Evolutionary conservation across 2,329 filamentous ascomycete species (phyloP).

Genomic region (Fonsecaea erecta): DNA sequence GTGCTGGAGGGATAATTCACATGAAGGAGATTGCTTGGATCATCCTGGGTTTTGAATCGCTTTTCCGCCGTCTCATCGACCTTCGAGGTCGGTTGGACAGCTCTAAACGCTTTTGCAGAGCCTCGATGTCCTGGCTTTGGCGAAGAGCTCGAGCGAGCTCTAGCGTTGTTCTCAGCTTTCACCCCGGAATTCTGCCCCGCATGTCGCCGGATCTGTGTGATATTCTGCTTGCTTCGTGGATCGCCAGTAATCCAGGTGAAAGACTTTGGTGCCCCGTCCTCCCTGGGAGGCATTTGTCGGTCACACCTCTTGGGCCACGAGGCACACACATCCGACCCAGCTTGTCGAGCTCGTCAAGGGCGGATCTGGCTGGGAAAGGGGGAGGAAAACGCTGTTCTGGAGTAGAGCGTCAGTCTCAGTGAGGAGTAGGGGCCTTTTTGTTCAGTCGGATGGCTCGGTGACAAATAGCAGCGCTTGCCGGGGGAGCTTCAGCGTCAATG

Average conservation of each 20-base stretch:
- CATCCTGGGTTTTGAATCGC: not conserved
- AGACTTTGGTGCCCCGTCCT: slow-evolving; percentile 22
- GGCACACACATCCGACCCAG: slow-evolving; percentile 19
- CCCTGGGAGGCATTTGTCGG: slow-evolving; percentile 31
- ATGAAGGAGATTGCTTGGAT: not conserved
- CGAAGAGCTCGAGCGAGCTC: slow-evolving; percentile 9
- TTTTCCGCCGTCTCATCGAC: not conserved
- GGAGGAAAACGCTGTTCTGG: slow-evolving; percentile 1
- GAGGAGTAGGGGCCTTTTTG: slow-evolving; percentile 3
- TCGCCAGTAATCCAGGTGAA: slow-evolving; percentile 30
- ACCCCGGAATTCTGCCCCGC: slow-evolving; percentile 24
- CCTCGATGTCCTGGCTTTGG: slow-evolving; percentile 3
- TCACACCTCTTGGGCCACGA: slow-evolving; percentile 13
- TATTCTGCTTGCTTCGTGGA: slow-evolving; percentile 29
- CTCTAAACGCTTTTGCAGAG: slow-evolving; percentile 6
- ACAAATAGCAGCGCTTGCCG: slow-evolving; percentile 5
- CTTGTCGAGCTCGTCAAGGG: not conserved
- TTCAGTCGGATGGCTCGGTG: slow-evolving; percentile 12
- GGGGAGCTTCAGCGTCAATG: not conserved
- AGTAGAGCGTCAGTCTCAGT: slow-evolving; percentile 1
- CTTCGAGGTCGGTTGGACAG: not conserved
- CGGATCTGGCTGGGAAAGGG: not conserved
- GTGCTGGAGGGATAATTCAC: not conserved
- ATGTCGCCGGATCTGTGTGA: slow-evolving; percentile 31
- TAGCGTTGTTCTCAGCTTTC: slow-evolving; percentile 11